Conservation (phyloP, 805 yeast species). For the Zygoascus tannicola region DNA sequence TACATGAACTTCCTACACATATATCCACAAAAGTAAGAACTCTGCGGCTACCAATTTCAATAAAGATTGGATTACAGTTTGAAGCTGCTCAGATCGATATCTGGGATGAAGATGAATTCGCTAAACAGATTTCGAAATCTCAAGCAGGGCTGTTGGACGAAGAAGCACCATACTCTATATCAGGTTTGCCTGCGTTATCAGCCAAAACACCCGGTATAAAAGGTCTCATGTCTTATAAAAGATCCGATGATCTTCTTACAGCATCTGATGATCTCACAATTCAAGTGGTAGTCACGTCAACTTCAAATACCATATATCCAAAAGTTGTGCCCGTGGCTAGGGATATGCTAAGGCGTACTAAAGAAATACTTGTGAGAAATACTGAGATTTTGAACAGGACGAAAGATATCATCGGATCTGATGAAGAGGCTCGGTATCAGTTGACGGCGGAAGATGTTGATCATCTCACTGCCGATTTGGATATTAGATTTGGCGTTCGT, state of each 20-base stretch:
- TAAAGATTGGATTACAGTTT: slow-evolving; percentile 14
- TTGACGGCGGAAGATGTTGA: slow-evolving; percentile 12
- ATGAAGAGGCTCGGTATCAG: background rate
- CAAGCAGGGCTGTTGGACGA: background rate
- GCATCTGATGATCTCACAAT: slow-evolving; percentile 25
- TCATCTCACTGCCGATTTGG: slow-evolving; percentile 35
- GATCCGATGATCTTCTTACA: slow-evolving; percentile 5
- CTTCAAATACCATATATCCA: slow-evolving; percentile 62
- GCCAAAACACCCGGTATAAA: slow-evolving; percentile 70
- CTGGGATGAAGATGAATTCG: slow-evolving; percentile 18
- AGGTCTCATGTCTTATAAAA: slow-evolving; percentile 44
- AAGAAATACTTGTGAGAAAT: slow-evolving; percentile 27
- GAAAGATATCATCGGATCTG: background rate
- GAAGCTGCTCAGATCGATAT: slow-evolving; percentile 21
- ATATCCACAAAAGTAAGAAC: slow-evolving; percentile 2
- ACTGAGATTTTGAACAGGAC: background rate
- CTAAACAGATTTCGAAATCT: slow-evolving; percentile 2
- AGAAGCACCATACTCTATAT: background rate
- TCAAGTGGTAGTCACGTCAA: slow-evolving; percentile 54
- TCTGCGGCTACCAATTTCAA: slow-evolving; percentile 15
- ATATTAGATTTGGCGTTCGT: slow-evolving; percentile 51
- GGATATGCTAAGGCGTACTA: slow-evolving; percentile 46
- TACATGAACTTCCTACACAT: background rate
- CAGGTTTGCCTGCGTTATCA: slow-evolving; percentile 29
- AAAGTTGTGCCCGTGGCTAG: slow-evolving; percentile 69